Conservation (phyloP, 805 yeast genomes). For the Spathaspora passalidarum region DNA sequence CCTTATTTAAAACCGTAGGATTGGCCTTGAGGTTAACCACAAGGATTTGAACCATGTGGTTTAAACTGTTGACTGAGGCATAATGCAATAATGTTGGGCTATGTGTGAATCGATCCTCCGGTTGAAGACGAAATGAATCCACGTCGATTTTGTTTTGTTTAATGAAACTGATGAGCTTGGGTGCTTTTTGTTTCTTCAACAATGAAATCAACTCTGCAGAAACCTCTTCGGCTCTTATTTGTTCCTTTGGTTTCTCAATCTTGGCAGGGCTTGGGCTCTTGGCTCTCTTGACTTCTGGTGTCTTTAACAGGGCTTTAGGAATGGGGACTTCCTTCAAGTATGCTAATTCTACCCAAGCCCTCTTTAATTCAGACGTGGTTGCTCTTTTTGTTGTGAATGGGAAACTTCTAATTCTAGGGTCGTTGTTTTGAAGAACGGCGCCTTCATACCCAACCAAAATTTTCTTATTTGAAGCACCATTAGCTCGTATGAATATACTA, state of each 20-base stretch:
- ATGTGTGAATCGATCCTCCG: conserved; percentile 46
- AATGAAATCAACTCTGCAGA: conserved; percentile 57
- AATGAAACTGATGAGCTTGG: conserved; percentile 62
- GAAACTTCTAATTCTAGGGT: conserved; percentile 61
- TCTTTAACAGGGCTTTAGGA: conserved; percentile 44
- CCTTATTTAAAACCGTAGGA: conserved; percentile 53
- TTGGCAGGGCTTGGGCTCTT: conserved; percentile 17
- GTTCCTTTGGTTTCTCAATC: conserved; percentile 11
- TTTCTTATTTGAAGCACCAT: conserved; percentile 64
- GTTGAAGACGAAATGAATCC: conserved; percentile 50
- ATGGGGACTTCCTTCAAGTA: conserved; percentile 51
- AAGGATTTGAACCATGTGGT: conserved; percentile 64
- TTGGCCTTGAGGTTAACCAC: conserved; percentile 66
- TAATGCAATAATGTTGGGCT: conserved; percentile 78
- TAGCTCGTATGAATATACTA: conserved; percentile 75
- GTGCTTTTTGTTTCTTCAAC: conserved; percentile 73
- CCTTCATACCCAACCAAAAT: conserved; percentile 67
- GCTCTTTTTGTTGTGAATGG: conserved; percentile 93
- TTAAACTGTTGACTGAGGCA: conserved; percentile 66
- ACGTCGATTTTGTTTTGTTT: conserved; percentile 53
- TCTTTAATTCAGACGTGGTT: conserved; percentile 72
- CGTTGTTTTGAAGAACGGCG: conserved; percentile 49
- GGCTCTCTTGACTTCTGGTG: conserved; percentile 15
- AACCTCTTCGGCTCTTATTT: conserved; percentile 36
- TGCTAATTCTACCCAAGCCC: conserved; percentile 79